A percentile compares a stretch with the other conserved stretches of the same genome.
phyloP scores from a whole-genome alignment of 306 rosid genomes.

The Rosa chinensis region DNA sequence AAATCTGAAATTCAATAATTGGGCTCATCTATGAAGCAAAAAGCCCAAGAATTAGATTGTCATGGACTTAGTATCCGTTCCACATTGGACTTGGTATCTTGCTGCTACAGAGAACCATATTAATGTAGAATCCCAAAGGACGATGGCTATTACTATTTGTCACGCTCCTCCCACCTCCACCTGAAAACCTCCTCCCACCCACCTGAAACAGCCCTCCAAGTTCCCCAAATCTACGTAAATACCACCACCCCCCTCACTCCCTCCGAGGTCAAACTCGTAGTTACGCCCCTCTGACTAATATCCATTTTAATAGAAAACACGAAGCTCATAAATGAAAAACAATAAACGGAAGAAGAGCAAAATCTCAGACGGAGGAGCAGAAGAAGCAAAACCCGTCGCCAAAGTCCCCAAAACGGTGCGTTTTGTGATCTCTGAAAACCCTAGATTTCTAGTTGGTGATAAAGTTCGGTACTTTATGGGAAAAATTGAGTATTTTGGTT shows the following conservation, averaged over 20 bases:
- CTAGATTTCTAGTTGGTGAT: background rate
- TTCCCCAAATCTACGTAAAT: background rate
- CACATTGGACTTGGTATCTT: background rate
- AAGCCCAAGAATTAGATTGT: too few relatives aligned
- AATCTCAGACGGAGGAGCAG: background rate
- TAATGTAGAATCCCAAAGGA: background rate
- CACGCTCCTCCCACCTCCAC: background rate
- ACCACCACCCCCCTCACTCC: background rate
- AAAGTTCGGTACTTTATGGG: background rate
- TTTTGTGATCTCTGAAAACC: background rate
- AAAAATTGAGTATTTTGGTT: background rate
- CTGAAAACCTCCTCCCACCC: background rate
- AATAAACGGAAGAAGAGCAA: background rate
- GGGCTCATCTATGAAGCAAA: background rate
- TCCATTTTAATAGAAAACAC: background rate
- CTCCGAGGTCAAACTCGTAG: background rate
- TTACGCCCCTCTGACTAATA: background rate
- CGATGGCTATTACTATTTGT: background rate
- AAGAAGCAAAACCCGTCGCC: background rate
- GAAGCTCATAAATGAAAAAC: background rate
- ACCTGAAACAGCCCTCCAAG: background rate
- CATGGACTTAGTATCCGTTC: background rate
- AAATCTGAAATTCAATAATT: background rate
- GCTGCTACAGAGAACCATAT: background rate
- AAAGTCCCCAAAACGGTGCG: slow-evolving; percentile 22